Percentiles rank a stretch among this genome's conserved stretches.
These are phyloP conservation scores for Neurospora africana DNA, from an alignment of 495 filamentous ascomycete genomes.

Conservation along the genomic window DNA sequence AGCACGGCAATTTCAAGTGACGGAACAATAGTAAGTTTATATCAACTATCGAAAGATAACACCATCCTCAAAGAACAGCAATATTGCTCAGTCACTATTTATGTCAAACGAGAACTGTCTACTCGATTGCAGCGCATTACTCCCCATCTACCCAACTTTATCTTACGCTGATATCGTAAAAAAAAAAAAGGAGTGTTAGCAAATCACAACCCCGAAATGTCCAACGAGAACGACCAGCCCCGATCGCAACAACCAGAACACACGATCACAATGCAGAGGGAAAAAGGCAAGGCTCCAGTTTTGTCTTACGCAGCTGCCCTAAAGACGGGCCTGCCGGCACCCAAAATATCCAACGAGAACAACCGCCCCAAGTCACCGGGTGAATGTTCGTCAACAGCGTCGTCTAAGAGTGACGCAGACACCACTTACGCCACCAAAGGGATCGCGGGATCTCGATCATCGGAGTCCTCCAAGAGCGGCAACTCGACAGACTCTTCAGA, in stretches of 20 bases:
- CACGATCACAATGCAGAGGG: background rate
- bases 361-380: background rate
- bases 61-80: background rate
- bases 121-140: background rate
- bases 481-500: background rate
- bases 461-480: background rate
- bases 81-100: background rate
- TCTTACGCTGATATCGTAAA: background rate
- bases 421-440: background rate
- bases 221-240: background rate
- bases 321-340: background rate
- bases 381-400: background rate
- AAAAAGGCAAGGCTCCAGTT: background rate
- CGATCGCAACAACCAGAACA: background rate
- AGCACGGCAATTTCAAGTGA: background rate
- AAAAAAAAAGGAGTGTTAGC: background rate
- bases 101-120: background rate
- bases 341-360: background rate
- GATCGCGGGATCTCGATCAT: background rate
- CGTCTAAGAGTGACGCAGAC: background rate
- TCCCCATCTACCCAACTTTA: background rate
- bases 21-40: background rate
- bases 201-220: background rate
- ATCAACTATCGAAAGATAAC: background rate
- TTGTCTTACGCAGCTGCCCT: background rate